Conservation (phyloP, 208 protist species). For the Trypanosoma avium region DNA sequence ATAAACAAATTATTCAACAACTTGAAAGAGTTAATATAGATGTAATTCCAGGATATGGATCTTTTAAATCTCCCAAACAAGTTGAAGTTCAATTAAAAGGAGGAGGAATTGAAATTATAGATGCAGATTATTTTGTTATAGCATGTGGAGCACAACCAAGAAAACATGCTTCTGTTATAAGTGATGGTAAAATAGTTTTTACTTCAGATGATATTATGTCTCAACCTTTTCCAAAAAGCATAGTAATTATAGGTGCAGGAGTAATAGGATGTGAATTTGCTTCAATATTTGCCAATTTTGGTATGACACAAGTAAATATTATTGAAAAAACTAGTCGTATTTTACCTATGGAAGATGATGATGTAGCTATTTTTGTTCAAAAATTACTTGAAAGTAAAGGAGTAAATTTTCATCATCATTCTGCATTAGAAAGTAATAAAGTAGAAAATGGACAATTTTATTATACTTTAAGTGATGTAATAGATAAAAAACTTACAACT, state of each 20-base stretch:
- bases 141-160: slow-evolving; percentile 80
- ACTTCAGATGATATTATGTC: slow-evolving; percentile 91
- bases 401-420: slow-evolving; percentile 86
- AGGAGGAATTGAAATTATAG: slow-evolving; percentile 43
- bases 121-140: slow-evolving; percentile 89
- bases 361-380: slow-evolving; percentile 85
- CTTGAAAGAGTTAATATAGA: slow-evolving; percentile 50
- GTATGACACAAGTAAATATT: slow-evolving; percentile 79
- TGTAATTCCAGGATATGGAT: slow-evolving; percentile 45
- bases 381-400: slow-evolving; percentile 67
- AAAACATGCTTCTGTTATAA: slow-evolving; percentile 58
- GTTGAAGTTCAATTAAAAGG: slow-evolving; percentile 44
- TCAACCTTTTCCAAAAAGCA: slow-evolving; percentile 81
- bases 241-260: slow-evolving; percentile 91
- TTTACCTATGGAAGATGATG: slow-evolving; percentile 89
- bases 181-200: slow-evolving; percentile 83
- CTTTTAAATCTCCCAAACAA: slow-evolving; percentile 51
- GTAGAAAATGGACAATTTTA: slow-evolving; percentile 72
- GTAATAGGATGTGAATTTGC: slow-evolving; percentile 93
- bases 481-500: slow-evolving; percentile 34
- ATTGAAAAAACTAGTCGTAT: slow-evolving; percentile 87
- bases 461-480: slow-evolving; percentile 72
- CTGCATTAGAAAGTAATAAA: slow-evolving; percentile 61
- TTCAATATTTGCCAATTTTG: slow-evolving; percentile 90
- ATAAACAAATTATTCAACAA: slow-evolving; percentile 69